Conservation (phyloP, 2,329 filamentous ascomycete species). For the Lecanoromycetidae sp. region DNA sequence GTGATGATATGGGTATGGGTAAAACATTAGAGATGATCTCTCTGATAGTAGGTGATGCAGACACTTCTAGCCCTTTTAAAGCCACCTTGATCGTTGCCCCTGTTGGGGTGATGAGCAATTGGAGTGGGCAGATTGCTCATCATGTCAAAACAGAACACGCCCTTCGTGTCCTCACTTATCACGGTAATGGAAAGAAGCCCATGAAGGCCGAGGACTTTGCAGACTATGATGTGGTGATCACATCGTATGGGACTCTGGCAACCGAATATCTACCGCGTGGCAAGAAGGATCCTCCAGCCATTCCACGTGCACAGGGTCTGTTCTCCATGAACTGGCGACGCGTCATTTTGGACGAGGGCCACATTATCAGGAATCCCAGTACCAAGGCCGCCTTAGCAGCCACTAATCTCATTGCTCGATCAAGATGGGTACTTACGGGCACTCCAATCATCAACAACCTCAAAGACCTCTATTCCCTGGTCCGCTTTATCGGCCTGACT, state of each 20-base stretch:
- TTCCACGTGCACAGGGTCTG: conserved; percentile 36
- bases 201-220: conserved; percentile 45
- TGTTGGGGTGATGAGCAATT: conserved; percentile 81
- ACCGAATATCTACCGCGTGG: conserved; percentile 47
- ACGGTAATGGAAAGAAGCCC: conserved; percentile 50
- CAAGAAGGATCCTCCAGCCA: conserved; percentile 33
- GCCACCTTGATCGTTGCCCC: conserved; percentile 71
- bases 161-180: conserved; percentile 61
- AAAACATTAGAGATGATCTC: conserved; percentile 83
- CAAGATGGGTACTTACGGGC: conserved; percentile 67
- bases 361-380: conserved; percentile 65
- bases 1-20: conserved; percentile 86
- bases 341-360: conserved; percentile 72
- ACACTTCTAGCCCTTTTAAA: conserved; percentile 22
- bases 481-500: conserved; percentile 63
- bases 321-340: conserved; percentile 63
- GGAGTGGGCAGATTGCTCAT: conserved; percentile 57
- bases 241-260: conserved; percentile 61
- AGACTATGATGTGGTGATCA: conserved; percentile 65
- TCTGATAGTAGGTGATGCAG: conserved; percentile 51
- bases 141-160: conserved; percentile 55
- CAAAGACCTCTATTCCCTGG: conserved; percentile 66
- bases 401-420: conserved; percentile 53
- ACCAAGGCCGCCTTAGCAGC: conserved; percentile 62
- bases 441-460: conserved; percentile 76